These are phyloP conservation scores for Ophiorrhiza pumila DNA, from an alignment of 257 asterid genomes.

Conservation along the genomic window DNA sequence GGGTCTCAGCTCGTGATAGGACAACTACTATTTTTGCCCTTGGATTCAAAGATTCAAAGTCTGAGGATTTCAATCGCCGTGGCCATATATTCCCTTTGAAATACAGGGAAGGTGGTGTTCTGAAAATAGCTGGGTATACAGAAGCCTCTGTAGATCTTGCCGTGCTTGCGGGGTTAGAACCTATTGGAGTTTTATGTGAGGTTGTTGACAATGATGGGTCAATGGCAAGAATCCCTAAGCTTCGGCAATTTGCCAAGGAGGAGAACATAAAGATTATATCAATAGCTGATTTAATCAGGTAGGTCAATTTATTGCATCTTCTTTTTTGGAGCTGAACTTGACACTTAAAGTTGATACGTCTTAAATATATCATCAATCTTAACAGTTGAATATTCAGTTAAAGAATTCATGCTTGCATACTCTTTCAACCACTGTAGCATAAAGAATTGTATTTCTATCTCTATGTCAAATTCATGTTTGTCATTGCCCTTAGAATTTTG, in stretches of 20 bases:
- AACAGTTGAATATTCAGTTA: neutral
- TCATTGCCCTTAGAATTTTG: neutral
- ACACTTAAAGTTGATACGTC: neutral
- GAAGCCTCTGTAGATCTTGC: constrained; percentile 97
- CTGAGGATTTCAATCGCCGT: constrained; percentile 94
- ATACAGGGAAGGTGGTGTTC: constrained; percentile 92
- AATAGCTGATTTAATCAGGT: constrained; percentile 94
- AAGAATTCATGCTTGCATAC: neutral
- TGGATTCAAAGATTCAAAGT: constrained; percentile 73
- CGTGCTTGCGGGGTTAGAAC: constrained; percentile 75
- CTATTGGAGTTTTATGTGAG: constrained; percentile 88
- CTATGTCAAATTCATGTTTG: neutral
- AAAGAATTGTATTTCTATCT: neutral
- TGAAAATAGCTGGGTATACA: constrained; percentile 97
- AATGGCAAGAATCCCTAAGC: constrained; percentile 93
- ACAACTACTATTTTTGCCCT: constrained; percentile 85
- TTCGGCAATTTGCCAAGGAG: constrained; percentile 55
- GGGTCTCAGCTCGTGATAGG: constrained; percentile 95
- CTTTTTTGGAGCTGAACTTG: neutral
- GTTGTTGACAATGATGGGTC: constrained; percentile 98
- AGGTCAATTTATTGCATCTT: constrained; percentile 6
- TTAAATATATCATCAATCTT: neutral
- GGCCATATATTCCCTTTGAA: constrained; percentile 96
- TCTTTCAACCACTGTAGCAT: neutral
- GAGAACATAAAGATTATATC: constrained; percentile 77